Base-by-base conservation (phyloP, 148 eudicot genomes). In the Spergularia bocconei region DNA sequence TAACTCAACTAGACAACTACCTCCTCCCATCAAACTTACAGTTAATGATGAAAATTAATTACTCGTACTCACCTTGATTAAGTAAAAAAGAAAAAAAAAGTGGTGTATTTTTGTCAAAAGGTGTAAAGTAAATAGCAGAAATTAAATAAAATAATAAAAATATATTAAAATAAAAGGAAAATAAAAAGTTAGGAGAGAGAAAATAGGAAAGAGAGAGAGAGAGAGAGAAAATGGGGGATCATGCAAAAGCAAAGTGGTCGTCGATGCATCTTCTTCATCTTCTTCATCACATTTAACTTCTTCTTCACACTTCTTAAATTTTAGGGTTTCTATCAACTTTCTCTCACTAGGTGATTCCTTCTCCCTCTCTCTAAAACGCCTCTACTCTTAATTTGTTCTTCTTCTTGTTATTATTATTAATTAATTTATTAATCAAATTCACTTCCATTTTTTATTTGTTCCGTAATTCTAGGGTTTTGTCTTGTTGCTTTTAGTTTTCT, bases 241-340 rank as follows among this genome's bases (percentile, higher is more conserved):
- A 79, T 79, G 85, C 85, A 83, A 77, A 79, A 29, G 70, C 78
- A 74, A 79, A 76, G 63, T 68, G 75, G 59, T 83, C 77, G 13
- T 75, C 74, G 61, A 61, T 72, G 62, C 59, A 71, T 76, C 76
- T 76, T 72, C 77, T 65, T 47, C 74, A 39, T 70, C 76, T 54
- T 61, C 74, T 21, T 63, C 72, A 56, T 60, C 69, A 44, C 70
- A 38, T 53, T 33, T 62, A 63, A 53, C 65, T 58, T 67, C 65
- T 73, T 17, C 71, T 48, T 60, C 39, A 5, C 67, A 29, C 51
- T 57, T 39, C 38, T 7, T 14, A 16, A 57, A 17, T 57, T 38
- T 50, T 33, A 53, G 63, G 55, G 29, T 52, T 69, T 69, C 20
- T 60, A 60, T 39, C 63, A 36, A 21, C 67, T 63, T 61, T 74